Base-by-base conservation (phyloP, 257 asterid genomes). In the Solanum sitiens region DNA sequence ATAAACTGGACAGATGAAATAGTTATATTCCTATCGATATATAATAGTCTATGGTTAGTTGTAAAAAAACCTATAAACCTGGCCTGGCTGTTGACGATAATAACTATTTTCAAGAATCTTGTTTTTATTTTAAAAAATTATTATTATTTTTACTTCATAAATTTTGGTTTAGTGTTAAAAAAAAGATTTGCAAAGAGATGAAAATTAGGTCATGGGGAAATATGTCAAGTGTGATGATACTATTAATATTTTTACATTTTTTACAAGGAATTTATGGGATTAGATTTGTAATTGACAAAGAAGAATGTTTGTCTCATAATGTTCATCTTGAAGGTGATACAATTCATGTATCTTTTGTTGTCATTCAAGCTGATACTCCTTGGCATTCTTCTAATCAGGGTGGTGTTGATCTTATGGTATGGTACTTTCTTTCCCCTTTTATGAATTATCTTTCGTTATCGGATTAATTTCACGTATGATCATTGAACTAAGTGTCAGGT, bases 261-360 rank as follows among this genome's bases (percentile, higher is more conserved):
- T 32, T 91, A 21, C 89, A 89, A 83, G 95, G 97, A 85, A 91
- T 89, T 83, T 79, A 87, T 44, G 99, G 97, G 84, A 96, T 96
- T 87, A 94, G 99, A 91, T 93, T 96, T 85, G 95, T 92, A 47
- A 94, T 96, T 79, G 98, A 96, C 82, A 94, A 96, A 92, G 98
- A 95, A 83, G 99, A 96, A 86, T 96, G 98, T 90, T 88, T 95
- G 90, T 93, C 99, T 82, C 98, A 96, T 85, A 96, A 95, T 91
- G 98, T 94, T 86, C 97, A 94, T 70, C 92, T 94, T 89, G 98
- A 47, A 80, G 85, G 99, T 32, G 92, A 95, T 61, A 95, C 98
- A 0, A 98, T 96, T 84, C 99, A 94, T 92, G 88, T 92, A 71
- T 95, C 99, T 3, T 95, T 96, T 89, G 99, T 96, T 89, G 98